Evolutionary conservation across 2,329 filamentous ascomycete genomes (phyloP).

Genomic region (Diplodia seriata): DNA sequence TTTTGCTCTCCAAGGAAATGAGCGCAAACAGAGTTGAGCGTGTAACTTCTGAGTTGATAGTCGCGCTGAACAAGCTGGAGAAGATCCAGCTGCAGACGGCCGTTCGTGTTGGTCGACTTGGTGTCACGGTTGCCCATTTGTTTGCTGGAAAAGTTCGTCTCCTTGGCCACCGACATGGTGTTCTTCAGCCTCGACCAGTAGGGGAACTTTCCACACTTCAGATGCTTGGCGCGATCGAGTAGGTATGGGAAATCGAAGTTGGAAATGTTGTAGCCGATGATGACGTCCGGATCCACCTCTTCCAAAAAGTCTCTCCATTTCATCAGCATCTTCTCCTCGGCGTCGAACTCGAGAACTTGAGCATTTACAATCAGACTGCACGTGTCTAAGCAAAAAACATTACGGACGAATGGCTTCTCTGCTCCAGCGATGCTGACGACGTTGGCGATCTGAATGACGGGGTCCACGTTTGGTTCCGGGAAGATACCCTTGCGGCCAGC

Average conservation of each 20-base stretch:
- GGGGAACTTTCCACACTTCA: slow-evolving; percentile 81
- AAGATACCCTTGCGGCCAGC: slow-evolving; percentile 97
- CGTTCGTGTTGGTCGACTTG: slow-evolving; percentile 93
- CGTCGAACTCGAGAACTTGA: slow-evolving; percentile 81
- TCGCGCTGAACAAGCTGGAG: slow-evolving; percentile 95
- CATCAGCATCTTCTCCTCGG: slow-evolving; percentile 88
- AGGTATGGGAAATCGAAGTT: slow-evolving; percentile 99
- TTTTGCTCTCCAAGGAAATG: slow-evolving; percentile 97
- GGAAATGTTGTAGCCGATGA: slow-evolving; percentile 97
- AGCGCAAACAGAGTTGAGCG: slow-evolving; percentile 92
- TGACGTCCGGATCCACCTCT: slow-evolving; percentile 92
- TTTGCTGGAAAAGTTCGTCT: slow-evolving; percentile 92
- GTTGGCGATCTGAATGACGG: slow-evolving; percentile 98
- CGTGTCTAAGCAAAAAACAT: slow-evolving; percentile 93
- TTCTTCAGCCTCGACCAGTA: slow-evolving; percentile 84
- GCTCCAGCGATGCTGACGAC: slow-evolving; percentile 95
- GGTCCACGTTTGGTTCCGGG: slow-evolving; percentile 87
- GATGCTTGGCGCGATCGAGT: slow-evolving; percentile 81
- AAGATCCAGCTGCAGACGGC: slow-evolving; percentile 88
- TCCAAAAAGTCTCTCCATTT: slow-evolving; percentile 90
- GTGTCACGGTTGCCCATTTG: slow-evolving; percentile 97
- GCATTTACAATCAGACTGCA: slow-evolving; percentile 96
- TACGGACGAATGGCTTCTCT: slow-evolving; percentile 91
- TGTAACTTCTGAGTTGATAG: slow-evolving; percentile 94
- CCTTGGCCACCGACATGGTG: slow-evolving; percentile 73